Conservation (phyloP, 2,329 filamentous ascomycete species). For the Aspergillus novofumigatus region DNA sequence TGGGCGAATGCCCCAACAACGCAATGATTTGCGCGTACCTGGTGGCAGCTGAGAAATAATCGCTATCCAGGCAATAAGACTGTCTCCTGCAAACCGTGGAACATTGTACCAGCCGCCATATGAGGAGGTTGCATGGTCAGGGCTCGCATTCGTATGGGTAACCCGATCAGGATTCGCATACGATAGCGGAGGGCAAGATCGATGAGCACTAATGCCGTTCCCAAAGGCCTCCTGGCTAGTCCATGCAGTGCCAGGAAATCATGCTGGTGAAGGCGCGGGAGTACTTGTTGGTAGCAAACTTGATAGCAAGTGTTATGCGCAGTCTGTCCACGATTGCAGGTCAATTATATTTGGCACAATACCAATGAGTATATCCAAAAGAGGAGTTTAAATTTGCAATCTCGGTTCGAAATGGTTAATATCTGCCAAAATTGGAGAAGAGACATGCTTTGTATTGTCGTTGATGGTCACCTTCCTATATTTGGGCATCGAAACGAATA, state of each 20-base stretch:
- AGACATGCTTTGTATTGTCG: not conserved
- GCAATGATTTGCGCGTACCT: not conserved
- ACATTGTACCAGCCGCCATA: not conserved
- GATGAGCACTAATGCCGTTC: too few species aligned
- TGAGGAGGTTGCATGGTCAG: not conserved
- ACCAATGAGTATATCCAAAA: not conserved
- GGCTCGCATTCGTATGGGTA: conserved; percentile 5
- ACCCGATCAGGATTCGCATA: not conserved
- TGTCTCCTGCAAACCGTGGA: not conserved
- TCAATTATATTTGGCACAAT: not conserved
- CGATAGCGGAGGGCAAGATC: too few species aligned
- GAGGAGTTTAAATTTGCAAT: not conserved
- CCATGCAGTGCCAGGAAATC: too few species aligned
- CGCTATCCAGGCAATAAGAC: not conserved
- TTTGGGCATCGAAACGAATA: not conserved
- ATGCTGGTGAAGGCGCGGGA: too few species aligned
- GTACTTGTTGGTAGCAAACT: too few species aligned
- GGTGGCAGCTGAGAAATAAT: not conserved
- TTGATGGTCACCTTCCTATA: not conserved
- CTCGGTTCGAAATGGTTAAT: not conserved
- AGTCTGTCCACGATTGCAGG: too few species aligned
- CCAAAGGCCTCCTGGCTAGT: too few species aligned
- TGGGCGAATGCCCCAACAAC: not conserved
- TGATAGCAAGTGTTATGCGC: too few species aligned
- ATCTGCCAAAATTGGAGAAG: not conserved